Base-by-base conservation (phyloP, 2,329 filamentous ascomycete genomes). In the Trichophyton verrucosum region DNA sequence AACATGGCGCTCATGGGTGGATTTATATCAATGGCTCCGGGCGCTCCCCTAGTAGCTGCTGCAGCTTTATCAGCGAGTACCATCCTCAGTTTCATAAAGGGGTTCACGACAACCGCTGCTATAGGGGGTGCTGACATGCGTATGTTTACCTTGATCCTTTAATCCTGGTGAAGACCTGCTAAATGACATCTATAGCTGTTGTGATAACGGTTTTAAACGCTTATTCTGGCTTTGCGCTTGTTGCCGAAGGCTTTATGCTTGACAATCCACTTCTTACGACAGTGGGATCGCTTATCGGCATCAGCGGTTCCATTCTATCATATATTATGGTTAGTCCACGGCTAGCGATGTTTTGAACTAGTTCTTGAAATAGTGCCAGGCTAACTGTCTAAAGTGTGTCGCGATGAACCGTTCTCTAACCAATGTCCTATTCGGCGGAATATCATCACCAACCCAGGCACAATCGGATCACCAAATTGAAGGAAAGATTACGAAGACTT, bases 41-140 rank as follows among this genome's bases (percentile, higher is more conserved):
- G 87, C 1, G 86, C 86, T 0, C 89, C 90, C 0, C 76, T 84
- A 61, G 87, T 95, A 65, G 91, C 89, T 6, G 90, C 89, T 0
- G 84, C 83, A 0, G 91, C 88, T 53, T 77, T 95, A 1, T 83
- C 85, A 27, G 87, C 87, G 46, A 95, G 88, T 70, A 85, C 90
- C 0, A 77, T 82, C 0, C 77, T 96, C 24, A 91, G 87, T 63
- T 95, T 95, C 72, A 76, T 87, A 64, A 92, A 95, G 72, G 91
- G 91, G 6, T 95, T 84, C 69, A 95, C 90, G 0, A 95, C 90
- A 0, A 95, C 91, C 0, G 82, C 90, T 1, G 89, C 89, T 0
- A 95, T 96, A 68, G 91, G 91, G 22, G 91, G 90, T n/a, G 90
- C 90, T 11, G 91, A 96, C 69, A 95, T 95, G 90, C 90, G 83